phyloP scores from a whole-genome alignment of 305 asterid genomes.

The Ruellia speciosa region DNA sequence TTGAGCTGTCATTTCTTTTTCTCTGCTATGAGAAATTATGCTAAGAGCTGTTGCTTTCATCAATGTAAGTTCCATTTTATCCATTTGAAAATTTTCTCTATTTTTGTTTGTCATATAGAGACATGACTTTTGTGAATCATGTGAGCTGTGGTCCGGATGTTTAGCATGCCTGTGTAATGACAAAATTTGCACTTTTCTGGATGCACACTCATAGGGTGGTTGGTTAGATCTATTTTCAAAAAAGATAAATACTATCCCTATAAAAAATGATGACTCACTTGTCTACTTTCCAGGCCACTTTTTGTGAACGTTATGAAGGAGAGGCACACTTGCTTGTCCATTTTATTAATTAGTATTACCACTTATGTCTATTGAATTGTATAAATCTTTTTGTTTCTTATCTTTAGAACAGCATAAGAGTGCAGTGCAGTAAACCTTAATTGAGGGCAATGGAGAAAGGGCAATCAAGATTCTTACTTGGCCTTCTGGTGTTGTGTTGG shows the following conservation, averaged over 20 bases:
- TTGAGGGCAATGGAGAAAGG: conserved; percentile 23
- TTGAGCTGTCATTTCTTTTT: not conserved
- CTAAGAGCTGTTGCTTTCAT: not conserved
- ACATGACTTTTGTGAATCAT: conserved; percentile 2
- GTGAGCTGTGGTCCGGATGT: conserved; percentile 16
- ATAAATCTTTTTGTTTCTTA: not conserved
- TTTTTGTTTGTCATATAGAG: not conserved
- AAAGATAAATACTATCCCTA: not conserved
- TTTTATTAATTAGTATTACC: not conserved
- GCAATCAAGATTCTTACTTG: conserved; percentile 17
- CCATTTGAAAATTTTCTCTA: not conserved
- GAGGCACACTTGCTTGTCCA: not conserved
- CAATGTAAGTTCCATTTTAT: not conserved
- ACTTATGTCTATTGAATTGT: not conserved
- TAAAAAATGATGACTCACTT: not conserved
- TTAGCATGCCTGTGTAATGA: not conserved
- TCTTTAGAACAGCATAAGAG: no score
- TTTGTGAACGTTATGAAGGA: no score
- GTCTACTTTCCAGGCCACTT: not conserved
- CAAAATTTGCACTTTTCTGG: conserved; percentile 1
- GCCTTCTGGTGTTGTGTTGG: conserved; percentile 22
- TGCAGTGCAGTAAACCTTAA: not conserved
- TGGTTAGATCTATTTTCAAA: not conserved
- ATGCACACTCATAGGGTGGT: not conserved
- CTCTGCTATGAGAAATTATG: not conserved